Evolutionary conservation across 306 rosid genomes (phyloP), one percentile per base, ranked within the genome.

Genomic region (Ochetophila trinervis): DNA sequence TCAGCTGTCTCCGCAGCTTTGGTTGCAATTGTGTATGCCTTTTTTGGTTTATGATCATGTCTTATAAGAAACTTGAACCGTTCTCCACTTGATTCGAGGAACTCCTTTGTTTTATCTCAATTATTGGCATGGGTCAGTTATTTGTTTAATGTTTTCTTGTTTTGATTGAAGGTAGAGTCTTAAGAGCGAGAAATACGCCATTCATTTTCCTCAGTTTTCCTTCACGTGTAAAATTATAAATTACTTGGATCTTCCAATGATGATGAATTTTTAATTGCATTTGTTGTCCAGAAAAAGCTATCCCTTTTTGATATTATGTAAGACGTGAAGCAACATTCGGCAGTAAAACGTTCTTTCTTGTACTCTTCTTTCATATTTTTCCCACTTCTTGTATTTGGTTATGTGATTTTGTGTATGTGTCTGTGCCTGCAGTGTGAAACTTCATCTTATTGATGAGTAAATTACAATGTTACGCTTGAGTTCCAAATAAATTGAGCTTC

Each of bases 31-130:
- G 73, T 51, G 59, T 69, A 60, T 66, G 87, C 78, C 52, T 79
- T 80, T 16, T 79, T 80, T 16, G 68, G 82, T 27, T 63, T 80
- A 49, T 87, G 85, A 85, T 81, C 79, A 74, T 11, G 62, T 62
- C 20, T 71, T 69, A 16, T 67, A 65, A 42, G 59, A 64, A 21
- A 68, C 15, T 27, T 64, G 57, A 64, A 68, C 16, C 40, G 27
- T 24, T 73, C 68, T 76, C 60, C 57, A 50, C 57, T 60, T 75
- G 50, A 71, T 50, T 73, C 9, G 34, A 60, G 55, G 60, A 72
- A 55, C 58, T 68, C 66, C 30, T 20, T 9, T 60, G 59, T 27
- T 64, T 36, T 70, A 51, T 62, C 80, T 79, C 71, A 66, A 35
- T 70, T 18, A 53, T 34, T 70, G 60, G 59, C 74, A 65, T 76